Base-by-base conservation (phyloP, 148 eudicot genomes). In the Rhododendron ferrugineum region DNA sequence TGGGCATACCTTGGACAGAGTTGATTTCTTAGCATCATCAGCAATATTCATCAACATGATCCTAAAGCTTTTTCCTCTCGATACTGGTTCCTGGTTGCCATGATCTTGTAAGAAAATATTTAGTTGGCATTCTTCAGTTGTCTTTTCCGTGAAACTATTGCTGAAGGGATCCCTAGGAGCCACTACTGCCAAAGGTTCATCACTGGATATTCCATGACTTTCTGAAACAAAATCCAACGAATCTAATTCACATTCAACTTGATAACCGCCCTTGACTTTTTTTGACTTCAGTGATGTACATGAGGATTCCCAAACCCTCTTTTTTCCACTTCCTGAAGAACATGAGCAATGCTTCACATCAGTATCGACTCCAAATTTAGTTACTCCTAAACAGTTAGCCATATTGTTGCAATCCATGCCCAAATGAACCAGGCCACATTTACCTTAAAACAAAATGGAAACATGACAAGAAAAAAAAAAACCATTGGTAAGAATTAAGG, bases 41-140 rank as follows among this genome's bases (percentile, higher is more conserved):
- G 94, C 98, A 82, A 96, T 94, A 87, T 94, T 93, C 98, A 96
- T 94, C 86, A 96, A 80, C 94, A 96, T 91, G 86, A 96, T 87
- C 77, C 83, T 90, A 68, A 87, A 84, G 83, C 81, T 60, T 68
- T 84, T 88, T 81, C 80, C 88, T 42, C 47, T 86, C 64, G 84
- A 78, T 78, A 75, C 84, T 50, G 82, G 82, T 75, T 82, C 88
- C 11, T 75, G 84, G 52, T 72, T 56, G 72, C 79, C 82, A 72
- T 26, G 56, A 49, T 79, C 88, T 34, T 85, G 79, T 50, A 58
- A 54, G 49, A 80, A 32, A 16, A 85, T 58, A 83, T 88, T 76
- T 36, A 14, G 77, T 62, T 26, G 78, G 72, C 70, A 54, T 70
- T 80, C 88, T 81, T 78, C 83, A 42, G 20, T 60, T 84, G 74